Evolutionary conservation across 345 rosid genomes (phyloP).

Genomic region (Limnanthes douglasii): DNA sequence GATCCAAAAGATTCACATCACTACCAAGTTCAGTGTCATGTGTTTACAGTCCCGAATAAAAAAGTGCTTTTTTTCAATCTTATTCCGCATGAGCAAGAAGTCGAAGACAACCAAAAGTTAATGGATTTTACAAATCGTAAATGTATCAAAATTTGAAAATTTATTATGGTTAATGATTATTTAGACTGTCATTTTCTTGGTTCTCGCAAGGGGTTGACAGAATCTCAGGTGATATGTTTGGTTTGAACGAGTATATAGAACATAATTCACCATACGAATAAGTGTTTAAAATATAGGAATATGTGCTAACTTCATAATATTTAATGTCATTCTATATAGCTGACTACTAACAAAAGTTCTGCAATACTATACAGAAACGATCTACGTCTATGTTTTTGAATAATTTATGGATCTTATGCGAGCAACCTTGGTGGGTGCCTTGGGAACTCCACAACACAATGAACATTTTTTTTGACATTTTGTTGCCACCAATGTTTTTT

Average conservation of each 20-base stretch:
- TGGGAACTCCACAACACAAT: constrained; percentile 83
- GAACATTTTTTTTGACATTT: constrained; percentile 86
- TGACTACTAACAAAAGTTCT: too few species aligned
- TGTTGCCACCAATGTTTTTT: constrained; percentile 68
- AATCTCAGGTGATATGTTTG: constrained; percentile 40
- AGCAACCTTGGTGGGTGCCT: constrained; percentile 71
- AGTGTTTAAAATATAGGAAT: not conserved
- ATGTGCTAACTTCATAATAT: not conserved
- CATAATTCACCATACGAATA: not conserved
- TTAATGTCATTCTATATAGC: too few species aligned
- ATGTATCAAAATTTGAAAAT: constrained; percentile 26
- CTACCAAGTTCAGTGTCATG: constrained; percentile 17
- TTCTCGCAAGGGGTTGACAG: constrained; percentile 22
- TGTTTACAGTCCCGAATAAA: constrained; percentile 21
- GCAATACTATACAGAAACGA: constrained; percentile 80
- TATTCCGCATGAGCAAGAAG: constrained; percentile 21
- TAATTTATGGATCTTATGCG: constrained; percentile 80
- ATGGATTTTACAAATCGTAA: constrained; percentile 8
- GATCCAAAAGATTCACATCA: constrained; percentile 31
- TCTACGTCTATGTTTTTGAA: constrained; percentile 64
- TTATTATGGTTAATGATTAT: constrained; percentile 61
- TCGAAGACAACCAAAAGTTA: constrained; percentile 12
- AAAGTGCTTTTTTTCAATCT: constrained; percentile 14
- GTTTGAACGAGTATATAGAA: not conserved
- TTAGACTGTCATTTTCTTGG: constrained; percentile 67